Conservation (phyloP, 495 filamentous ascomycete genomes). For the Trichoderma reesei region DNA sequence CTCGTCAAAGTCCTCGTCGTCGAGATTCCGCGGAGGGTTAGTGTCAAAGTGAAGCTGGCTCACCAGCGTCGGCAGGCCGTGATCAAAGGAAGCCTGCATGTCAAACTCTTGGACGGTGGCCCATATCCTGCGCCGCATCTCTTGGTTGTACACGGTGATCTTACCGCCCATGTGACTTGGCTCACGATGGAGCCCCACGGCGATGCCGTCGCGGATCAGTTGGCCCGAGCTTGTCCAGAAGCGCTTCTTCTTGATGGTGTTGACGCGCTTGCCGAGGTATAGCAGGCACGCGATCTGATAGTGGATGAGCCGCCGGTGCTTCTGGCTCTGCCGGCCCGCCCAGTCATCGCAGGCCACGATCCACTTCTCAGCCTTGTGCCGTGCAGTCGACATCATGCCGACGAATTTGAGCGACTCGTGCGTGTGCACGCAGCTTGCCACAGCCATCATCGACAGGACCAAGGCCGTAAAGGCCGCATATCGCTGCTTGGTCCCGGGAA, state of each 20-base stretch:
- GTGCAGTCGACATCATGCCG: conserved; percentile 25
- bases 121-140: conserved; percentile 60
- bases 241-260: conserved; percentile 37
- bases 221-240: conserved; percentile 48
- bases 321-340: conserved; percentile 29
- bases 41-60: conserved; percentile 29
- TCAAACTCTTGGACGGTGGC: conserved; percentile 51
- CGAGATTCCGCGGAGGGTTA: conserved; percentile 31
- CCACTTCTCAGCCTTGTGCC: conserved; percentile 27
- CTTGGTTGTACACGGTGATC: conserved; percentile 44
- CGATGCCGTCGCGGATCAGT: conserved; percentile 46
- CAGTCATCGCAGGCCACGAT: conserved; percentile 30
- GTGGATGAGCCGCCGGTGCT: conserved; percentile 33
- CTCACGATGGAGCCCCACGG: conserved; percentile 48
- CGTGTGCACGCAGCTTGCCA: conserved; percentile 28
- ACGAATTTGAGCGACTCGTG: conserved; percentile 26
- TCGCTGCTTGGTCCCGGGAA: conserved; percentile 24
- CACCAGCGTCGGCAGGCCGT: conserved; percentile 44
- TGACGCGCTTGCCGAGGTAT: conserved; percentile 35
- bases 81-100: conserved; percentile 49
- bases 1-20: conserved; percentile 36
- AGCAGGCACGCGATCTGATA: conserved; percentile 37
- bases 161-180: conserved; percentile 27
- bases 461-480: conserved; percentile 38
- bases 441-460: conserved; percentile 31